Percentiles rank a stretch among this genome's conserved stretches.
phyloP scores from a whole-genome alignment of 768 basidiomycete genomes.

The Jaapia argillacea region DNA sequence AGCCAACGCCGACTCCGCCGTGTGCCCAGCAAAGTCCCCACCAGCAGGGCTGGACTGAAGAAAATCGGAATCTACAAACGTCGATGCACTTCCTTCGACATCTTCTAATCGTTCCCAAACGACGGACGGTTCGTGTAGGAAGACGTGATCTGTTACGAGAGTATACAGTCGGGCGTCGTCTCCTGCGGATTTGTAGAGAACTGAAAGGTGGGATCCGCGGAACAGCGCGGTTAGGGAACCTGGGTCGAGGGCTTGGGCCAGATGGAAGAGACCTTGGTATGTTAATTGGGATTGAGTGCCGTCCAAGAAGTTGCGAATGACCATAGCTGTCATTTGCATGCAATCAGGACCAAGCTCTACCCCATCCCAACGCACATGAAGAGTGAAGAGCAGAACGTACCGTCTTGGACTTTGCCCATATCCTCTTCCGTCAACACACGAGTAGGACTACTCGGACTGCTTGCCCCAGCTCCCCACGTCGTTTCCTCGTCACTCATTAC shows the following conservation, averaged over 20 bases:
- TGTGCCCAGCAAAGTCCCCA: conserved; percentile 72
- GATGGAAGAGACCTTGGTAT: conserved; percentile 78
- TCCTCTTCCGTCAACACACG: conserved; percentile 16
- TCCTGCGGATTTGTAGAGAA: conserved; percentile 57
- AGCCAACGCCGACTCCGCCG: conserved; percentile 48
- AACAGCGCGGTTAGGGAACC: conserved; percentile 78
- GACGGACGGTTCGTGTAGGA: conserved; percentile 65
- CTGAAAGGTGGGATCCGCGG: conserved; percentile 83
- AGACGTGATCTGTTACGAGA: conserved; percentile 80
- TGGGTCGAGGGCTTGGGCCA: conserved; percentile 38
- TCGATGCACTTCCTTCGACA: conserved; percentile 68
- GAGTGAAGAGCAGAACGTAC: conserved; percentile 27
- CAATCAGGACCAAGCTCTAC: too few relatives aligned
- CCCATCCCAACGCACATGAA: too few relatives aligned
- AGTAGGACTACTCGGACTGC: conserved; percentile 6
- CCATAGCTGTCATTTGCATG: conserved; percentile 43
- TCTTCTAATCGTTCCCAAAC: conserved; percentile 92
- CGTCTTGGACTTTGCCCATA: conserved; percentile 52
- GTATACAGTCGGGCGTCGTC: conserved; percentile 52
- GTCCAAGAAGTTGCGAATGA: conserved; percentile 60
- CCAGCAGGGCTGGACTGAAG: conserved; percentile 55
- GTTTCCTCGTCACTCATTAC: conserved; percentile 30
- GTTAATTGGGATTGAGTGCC: conserved; percentile 74
- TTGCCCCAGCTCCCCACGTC: neutral
- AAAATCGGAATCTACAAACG: conserved; percentile 73